A percentile compares a stretch with the other conserved stretches of the same genome.
Evolutionary conservation across 768 basidiomycete genomes (phyloP).

Genomic region (Postia placenta): DNA sequence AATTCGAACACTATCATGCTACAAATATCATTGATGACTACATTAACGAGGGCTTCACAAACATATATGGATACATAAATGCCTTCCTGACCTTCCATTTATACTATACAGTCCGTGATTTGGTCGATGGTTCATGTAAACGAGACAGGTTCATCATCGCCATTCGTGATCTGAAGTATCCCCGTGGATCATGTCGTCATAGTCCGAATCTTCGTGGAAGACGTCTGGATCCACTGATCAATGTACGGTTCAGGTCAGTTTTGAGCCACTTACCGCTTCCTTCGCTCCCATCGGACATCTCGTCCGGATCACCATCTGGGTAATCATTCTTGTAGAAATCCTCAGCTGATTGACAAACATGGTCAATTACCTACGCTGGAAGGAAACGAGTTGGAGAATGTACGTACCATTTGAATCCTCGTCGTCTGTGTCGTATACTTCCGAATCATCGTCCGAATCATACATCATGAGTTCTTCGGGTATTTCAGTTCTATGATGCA

Average conservation of each 20-base stretch:
- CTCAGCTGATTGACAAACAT: no score
- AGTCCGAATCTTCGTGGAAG: slow-evolving; percentile 50
- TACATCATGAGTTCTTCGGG: slow-evolving; percentile 50
- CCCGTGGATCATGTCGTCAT: slow-evolving; percentile 33
- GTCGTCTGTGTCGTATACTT: slow-evolving; percentile 70
- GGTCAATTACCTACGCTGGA: no score
- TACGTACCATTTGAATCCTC: slow-evolving; percentile 77
- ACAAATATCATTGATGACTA: background rate
- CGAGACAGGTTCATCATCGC: background rate
- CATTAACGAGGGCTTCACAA: background rate
- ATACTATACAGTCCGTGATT: background rate
- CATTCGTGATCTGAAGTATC: slow-evolving; percentile 12
- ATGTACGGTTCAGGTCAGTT: no score
- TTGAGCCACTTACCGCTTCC: slow-evolving; percentile 17
- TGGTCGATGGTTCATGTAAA: background rate
- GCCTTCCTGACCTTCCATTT: background rate
- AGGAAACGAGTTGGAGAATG: slow-evolving; percentile 2
- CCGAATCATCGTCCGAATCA: slow-evolving; percentile 43
- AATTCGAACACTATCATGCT: background rate
- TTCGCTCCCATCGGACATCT: slow-evolving; percentile 11
- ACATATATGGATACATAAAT: background rate
- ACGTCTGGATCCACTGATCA: slow-evolving; percentile 34
- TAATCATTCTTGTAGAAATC: slow-evolving; percentile 86
- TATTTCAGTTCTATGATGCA: slow-evolving; percentile 64
- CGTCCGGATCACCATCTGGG: slow-evolving; percentile 56